phyloP scores from a whole-genome alignment of 306 rosid genomes.

The Potentilla sterilis region DNA sequence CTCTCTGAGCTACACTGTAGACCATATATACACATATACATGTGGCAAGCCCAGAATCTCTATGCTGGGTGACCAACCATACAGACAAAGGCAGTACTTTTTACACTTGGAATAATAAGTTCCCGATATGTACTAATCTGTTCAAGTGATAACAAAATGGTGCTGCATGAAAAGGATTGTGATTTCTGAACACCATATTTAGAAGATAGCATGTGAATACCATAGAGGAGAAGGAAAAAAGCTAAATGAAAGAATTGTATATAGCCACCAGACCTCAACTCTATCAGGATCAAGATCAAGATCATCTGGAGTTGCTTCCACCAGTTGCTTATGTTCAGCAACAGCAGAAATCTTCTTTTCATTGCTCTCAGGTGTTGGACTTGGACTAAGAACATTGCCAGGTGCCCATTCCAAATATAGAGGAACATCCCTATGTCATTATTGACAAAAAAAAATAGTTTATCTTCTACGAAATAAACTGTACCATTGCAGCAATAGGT shows the following conservation, averaged over 20 bases:
- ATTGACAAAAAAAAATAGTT: constrained; percentile 13
- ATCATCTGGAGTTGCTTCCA: constrained; percentile 64
- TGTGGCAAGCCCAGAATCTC: neutral
- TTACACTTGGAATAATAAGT: too few species aligned
- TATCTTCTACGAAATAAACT: constrained; percentile 7
- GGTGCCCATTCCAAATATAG: constrained; percentile 98
- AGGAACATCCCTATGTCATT: constrained; percentile 74
- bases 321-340: constrained; percentile 60
- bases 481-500: constrained; percentile 1
- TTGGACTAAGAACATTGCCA: constrained; percentile 55
- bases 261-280: constrained; percentile 68
- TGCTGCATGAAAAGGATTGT: neutral
- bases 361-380: constrained; percentile 37
- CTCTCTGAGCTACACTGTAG: neutral
- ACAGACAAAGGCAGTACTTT: neutral
- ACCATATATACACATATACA: neutral
- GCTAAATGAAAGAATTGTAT: neutral
- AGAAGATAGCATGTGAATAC: neutral
- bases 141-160: neutral
- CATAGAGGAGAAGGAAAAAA: neutral
- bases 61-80: neutral
- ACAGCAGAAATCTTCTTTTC: constrained; percentile 37
- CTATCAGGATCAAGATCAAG: constrained; percentile 83
- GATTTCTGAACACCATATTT: constrained; percentile 3
- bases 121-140: neutral